A percentile compares a stretch with the other conserved stretches of the same genome.
Conservation (phyloP, 345 rosid species). For the Euphorbia peplus region DNA sequence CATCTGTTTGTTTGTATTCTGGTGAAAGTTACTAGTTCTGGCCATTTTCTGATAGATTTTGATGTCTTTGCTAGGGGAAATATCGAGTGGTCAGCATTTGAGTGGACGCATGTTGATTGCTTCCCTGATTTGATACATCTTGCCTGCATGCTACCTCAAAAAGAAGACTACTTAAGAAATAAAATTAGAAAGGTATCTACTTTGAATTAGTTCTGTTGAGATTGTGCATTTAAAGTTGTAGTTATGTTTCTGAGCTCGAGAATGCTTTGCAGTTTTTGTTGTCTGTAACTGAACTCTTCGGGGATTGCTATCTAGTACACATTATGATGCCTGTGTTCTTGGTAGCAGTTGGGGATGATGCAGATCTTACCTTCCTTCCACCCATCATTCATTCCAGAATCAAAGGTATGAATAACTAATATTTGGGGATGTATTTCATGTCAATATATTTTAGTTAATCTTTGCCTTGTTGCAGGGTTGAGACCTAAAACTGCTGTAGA, state of each 20-base stretch:
- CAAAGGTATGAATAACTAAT: constrained; percentile 43
- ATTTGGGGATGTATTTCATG: constrained; percentile 14
- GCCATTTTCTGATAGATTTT: constrained; percentile 20
- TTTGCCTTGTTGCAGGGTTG: constrained; percentile 54
- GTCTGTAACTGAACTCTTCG: constrained; percentile 65
- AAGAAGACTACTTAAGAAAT: constrained; percentile 85
- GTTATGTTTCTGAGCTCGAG: constrained; percentile 24
- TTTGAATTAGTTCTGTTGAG: constrained; percentile 12
- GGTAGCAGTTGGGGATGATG: constrained; percentile 80
- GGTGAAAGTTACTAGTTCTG: constrained; percentile 4
- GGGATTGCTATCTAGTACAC: constrained; percentile 71
- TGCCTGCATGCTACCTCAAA: constrained; percentile 75
- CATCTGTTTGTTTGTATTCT: constrained; percentile 2
- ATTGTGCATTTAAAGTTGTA: neutral
- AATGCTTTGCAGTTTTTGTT: constrained; percentile 66
- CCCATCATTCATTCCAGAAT: constrained; percentile 53
- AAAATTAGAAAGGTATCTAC: constrained; percentile 65
- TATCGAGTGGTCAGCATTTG: constrained; percentile 84
- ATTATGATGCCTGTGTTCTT: constrained; percentile 84
- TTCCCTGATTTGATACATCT: constrained; percentile 75
- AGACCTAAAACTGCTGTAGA: constrained; percentile 77
- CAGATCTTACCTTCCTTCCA: constrained; percentile 69
- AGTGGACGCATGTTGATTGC: constrained; percentile 94
- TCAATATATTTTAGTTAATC: constrained; percentile 17
- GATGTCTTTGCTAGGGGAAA: constrained; percentile 50